A percentile compares a stretch with the other conserved stretches of the same genome.
These are phyloP conservation scores for Chytriomyces sp. DNA, from an alignment of 192 early-diverging fungal genomes.

Conservation along the genomic window DNA sequence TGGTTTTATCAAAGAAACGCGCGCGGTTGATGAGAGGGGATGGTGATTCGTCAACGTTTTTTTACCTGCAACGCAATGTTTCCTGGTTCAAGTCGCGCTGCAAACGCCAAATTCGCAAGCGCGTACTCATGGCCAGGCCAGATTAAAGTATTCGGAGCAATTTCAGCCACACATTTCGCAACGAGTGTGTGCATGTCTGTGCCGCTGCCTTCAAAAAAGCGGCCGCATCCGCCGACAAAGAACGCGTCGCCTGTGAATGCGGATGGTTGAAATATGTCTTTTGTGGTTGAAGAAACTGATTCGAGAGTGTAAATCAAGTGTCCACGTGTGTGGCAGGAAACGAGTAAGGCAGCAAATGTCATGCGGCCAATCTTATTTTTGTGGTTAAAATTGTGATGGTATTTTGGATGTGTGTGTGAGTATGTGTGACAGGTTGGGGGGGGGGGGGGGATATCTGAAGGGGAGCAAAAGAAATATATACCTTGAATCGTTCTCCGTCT, in stretches of 20 bases:
- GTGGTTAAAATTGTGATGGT: no score
- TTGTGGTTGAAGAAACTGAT: not conserved
- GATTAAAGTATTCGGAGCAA: not conserved
- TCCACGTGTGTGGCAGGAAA: slow-evolving; percentile 24
- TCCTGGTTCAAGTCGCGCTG: not conserved
- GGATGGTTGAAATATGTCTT: no score
- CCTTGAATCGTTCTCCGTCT: not conserved
- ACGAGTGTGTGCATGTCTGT: slow-evolving; percentile 14
- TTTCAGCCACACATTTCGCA: not conserved
- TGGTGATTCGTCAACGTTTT: not conserved
- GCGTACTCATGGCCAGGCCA: slow-evolving; percentile 22
- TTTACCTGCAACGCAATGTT: slow-evolving; percentile 10
- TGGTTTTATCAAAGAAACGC: not conserved
- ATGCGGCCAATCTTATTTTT: not conserved
- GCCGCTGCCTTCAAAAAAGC: slow-evolving; percentile 9
- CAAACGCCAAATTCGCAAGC: slow-evolving; percentile 11
- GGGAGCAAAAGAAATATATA: no score
- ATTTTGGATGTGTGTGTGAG: no score
- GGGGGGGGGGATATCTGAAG: no score
- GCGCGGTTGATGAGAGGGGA: not conserved
- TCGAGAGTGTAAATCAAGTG: slow-evolving; percentile 4
- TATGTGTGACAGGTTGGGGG: no score
- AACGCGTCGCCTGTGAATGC: slow-evolving; percentile 25
- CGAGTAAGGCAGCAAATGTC: not conserved
- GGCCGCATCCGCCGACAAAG: slow-evolving; percentile 22